A percentile compares a stretch with the other conserved stretches of the same genome.
These are phyloP conservation scores for Rostrohypoxylon terebratum DNA, from an alignment of 495 filamentous ascomycete species.

Conservation along the genomic window DNA sequence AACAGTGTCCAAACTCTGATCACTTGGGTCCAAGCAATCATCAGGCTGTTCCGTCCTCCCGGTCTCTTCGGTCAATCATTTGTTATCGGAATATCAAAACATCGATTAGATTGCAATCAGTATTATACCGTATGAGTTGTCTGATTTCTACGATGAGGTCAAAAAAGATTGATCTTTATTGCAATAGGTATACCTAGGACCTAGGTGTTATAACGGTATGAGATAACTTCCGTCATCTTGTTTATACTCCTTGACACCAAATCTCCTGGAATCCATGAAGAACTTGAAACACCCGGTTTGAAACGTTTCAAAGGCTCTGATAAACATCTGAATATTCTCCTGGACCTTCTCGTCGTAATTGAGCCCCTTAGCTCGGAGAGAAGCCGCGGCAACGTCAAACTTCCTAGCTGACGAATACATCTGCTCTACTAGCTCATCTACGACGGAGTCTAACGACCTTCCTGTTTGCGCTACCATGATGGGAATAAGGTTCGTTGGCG, in stretches of 20 bases:
- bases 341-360: neutral
- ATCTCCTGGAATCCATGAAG: constrained; percentile 8
- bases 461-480: constrained; percentile 9
- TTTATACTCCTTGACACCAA: constrained; percentile 5
- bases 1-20: too few species aligned
- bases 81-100: too few species aligned
- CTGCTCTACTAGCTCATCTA: constrained; percentile 7
- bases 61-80: too few species aligned
- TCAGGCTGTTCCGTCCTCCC: too few species aligned
- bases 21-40: too few species aligned
- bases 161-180: too few species aligned
- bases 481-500: neutral
- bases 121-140: too few species aligned
- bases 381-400: constrained; percentile 10
- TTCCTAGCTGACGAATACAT: constrained; percentile 16
- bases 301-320: constrained; percentile 11
- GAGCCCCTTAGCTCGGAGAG: neutral
- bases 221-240: constrained; percentile 9
- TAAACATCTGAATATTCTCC: neutral
- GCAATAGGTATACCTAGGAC: too few species aligned
- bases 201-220: neutral
- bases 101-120: too few species aligned
- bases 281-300: constrained; percentile 16
- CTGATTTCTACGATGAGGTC: too few species aligned
- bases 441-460: neutral